phyloP scores from a whole-genome alignment of 371 early-diverging fungal genomes.

The Rhizomucor pusillus region DNA sequence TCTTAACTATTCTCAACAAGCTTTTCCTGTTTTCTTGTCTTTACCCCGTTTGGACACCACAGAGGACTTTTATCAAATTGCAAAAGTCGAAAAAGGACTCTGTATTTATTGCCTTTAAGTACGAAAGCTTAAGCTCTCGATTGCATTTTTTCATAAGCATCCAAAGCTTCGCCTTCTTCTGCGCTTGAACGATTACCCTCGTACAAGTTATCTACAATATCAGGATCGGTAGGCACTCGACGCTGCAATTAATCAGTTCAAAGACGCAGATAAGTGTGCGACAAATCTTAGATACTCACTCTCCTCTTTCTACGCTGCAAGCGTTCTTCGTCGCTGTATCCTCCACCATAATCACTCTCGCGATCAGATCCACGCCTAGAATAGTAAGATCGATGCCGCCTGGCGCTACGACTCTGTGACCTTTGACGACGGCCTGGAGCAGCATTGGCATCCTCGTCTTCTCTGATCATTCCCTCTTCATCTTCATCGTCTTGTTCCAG shows the following conservation, averaged over 20 bases:
- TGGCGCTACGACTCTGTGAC: slow-evolving; percentile 7
- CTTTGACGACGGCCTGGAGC: slow-evolving; percentile 9
- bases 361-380: slow-evolving; percentile 14
- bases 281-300: slow-evolving; percentile 1
- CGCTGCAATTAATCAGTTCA: not conserved
- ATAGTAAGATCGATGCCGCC: slow-evolving; percentile 8
- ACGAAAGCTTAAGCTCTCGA: no score
- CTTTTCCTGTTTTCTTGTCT: no score
- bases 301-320: slow-evolving; percentile 13
- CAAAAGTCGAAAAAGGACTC: no score
- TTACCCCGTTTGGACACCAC: no score
- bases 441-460: slow-evolving; percentile 17
- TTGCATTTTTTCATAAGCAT: slow-evolving; percentile 15
- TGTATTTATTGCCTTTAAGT: no score
- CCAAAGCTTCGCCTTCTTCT: slow-evolving; percentile 24
- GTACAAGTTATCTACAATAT: slow-evolving; percentile 8
- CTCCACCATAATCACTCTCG: slow-evolving; percentile 13
- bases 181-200: slow-evolving; percentile 12
- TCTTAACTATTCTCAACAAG: no score
- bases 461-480: slow-evolving; percentile 23
- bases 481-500: slow-evolving; percentile 24
- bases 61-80: no score
- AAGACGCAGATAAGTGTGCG: not conserved
- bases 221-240: slow-evolving; percentile 1
- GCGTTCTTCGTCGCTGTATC: slow-evolving; percentile 15